Conservation (phyloP, 805 yeast genomes). For the Starmerella tilneyi region DNA sequence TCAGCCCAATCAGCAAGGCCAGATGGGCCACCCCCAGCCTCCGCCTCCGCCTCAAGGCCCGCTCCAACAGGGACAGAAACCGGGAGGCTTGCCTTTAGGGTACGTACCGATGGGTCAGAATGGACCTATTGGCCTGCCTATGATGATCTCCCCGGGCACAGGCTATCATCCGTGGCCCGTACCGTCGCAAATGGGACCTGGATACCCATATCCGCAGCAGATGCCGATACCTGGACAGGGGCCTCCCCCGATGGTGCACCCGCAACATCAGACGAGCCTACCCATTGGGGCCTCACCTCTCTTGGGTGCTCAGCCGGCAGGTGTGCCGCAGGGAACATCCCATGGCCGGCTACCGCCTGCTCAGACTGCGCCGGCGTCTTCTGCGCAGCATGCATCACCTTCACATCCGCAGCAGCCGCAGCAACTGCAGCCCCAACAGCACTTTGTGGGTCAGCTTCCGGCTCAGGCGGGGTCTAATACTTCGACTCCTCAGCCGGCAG, state of each 20-base stretch:
- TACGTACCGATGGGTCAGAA: background rate
- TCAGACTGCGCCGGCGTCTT: too few species aligned
- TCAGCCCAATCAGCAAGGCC: background rate
- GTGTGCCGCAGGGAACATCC: too few species aligned
- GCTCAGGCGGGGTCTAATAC: too few species aligned
- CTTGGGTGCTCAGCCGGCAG: too few species aligned
- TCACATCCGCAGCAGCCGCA: background rate
- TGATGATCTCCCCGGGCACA: conserved; percentile 1
- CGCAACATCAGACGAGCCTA: background rate
- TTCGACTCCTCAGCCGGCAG: too few species aligned
- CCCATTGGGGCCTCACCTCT: background rate
- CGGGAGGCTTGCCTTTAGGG: background rate
- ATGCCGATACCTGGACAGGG: background rate
- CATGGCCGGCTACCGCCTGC: too few species aligned
- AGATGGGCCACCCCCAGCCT: background rate
- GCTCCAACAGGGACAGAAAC: background rate
- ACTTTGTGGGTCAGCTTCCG: too few species aligned
- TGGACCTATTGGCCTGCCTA: background rate
- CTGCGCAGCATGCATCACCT: too few species aligned
- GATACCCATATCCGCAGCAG: background rate
- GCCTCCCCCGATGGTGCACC: background rate
- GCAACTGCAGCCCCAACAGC: too few species aligned
- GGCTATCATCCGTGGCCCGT: conserved; percentile 3
- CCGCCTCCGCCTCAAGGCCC: background rate
- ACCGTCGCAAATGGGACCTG: background rate